These are phyloP conservation scores for Fusarium heterosporum DNA, from an alignment of 2,329 filamentous ascomycete species.

Conservation along the genomic window DNA sequence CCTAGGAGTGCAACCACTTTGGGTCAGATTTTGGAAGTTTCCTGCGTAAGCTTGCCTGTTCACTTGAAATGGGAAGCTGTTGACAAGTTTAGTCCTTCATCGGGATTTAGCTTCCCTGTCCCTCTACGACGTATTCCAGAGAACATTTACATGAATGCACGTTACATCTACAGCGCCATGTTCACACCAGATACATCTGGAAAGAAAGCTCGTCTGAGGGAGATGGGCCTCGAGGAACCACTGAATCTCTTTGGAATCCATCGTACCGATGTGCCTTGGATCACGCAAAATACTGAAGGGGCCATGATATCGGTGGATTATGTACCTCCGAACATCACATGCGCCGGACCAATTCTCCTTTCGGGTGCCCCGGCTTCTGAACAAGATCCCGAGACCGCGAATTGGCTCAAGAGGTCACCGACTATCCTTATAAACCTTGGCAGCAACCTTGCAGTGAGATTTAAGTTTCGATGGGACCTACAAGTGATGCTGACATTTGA, in stretches of 20 bases:
- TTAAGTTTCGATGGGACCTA: rapidly evolving
- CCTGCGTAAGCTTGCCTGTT: slow-evolving; percentile 24
- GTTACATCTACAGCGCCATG: slow-evolving; percentile 48
- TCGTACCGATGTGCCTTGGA: slow-evolving; percentile 47
- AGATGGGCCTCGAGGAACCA: slow-evolving; percentile 36
- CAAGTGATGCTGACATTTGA: rapidly evolving
- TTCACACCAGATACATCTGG: slow-evolving; percentile 43
- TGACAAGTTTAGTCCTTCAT: slow-evolving; percentile 51
- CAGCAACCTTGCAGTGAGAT: slow-evolving; percentile 45
- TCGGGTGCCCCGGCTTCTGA: slow-evolving; percentile 51
- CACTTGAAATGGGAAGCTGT: neutral
- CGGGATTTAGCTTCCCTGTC: slow-evolving; percentile 59
- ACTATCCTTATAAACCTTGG: slow-evolving; percentile 63
- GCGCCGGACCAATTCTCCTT: slow-evolving; percentile 60
- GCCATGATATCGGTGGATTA: slow-evolving; percentile 29
- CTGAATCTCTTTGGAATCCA: slow-evolving; percentile 44
- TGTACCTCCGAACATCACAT: slow-evolving; percentile 41
- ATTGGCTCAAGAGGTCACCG: slow-evolving; percentile 56
- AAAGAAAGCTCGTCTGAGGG: slow-evolving; percentile 39
- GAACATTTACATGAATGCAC: slow-evolving; percentile 51
- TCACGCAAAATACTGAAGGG: slow-evolving; percentile 44
- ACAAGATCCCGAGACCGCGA: slow-evolving; percentile 56
- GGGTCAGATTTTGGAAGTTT: slow-evolving; percentile 41
- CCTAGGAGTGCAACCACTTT: slow-evolving; percentile 24
- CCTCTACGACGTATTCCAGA: slow-evolving; percentile 52